Percentiles rank a stretch among this genome's conserved stretches.
Conservation (phyloP, 2,329 filamentous ascomycete genomes). For the Penicillium sumatraense region DNA sequence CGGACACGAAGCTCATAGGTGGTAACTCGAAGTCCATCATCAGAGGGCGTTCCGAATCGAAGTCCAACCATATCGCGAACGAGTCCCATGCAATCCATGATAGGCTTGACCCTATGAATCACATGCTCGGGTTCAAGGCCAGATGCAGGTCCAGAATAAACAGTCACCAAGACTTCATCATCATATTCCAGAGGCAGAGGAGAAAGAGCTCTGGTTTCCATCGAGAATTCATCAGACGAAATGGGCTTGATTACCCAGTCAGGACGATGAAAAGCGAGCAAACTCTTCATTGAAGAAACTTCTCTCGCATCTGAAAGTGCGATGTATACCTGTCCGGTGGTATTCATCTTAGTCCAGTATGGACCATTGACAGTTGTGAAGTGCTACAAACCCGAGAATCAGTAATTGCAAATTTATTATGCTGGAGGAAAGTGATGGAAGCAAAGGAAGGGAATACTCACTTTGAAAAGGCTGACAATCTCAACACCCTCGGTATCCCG, state of each 20-base stretch:
- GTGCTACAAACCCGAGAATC: background rate
- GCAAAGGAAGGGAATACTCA: background rate
- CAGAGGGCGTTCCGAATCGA: background rate
- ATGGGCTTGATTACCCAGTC: background rate
- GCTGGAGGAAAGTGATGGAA: no score
- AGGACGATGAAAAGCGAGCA: no score
- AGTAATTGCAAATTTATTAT: no score
- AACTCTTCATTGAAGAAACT: no score
- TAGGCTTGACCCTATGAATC: no score
- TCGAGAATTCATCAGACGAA: background rate
- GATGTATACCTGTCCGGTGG: constrained; percentile 10
- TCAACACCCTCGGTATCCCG: background rate
- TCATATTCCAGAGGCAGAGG: background rate
- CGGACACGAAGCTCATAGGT: constrained; percentile 4
- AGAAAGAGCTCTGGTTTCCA: background rate
- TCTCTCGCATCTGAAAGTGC: constrained; percentile 10
- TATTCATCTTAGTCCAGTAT: constrained; percentile 4
- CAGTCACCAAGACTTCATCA: constrained; percentile 7
- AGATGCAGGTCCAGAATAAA: constrained; percentile 4
- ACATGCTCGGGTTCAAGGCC: no score
- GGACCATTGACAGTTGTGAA: constrained; percentile 8
- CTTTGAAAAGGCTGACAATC: background rate
- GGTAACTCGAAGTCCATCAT: background rate
- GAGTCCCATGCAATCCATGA: no score
- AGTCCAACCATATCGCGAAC: no score